Percentiles rank a stretch among this genome's conserved stretches.
phyloP scores from a whole-genome alignment of 2,329 filamentous ascomycete species.

The Torrubiellomyces zombiae region DNA sequence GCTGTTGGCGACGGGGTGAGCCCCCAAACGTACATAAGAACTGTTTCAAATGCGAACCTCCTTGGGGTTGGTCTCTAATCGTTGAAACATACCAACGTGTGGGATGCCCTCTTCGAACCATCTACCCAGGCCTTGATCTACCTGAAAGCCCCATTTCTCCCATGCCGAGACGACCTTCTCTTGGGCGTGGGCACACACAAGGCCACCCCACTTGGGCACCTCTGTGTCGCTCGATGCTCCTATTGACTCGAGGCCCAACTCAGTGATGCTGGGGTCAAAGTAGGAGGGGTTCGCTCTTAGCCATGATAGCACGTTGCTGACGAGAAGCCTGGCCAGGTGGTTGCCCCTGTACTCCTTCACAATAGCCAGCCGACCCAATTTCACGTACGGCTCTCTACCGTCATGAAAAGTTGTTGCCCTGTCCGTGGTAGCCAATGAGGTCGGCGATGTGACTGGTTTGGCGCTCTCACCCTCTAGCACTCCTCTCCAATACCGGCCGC shows the following conservation, averaged over 20 bases:
- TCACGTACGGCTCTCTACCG: constrained; percentile 59
- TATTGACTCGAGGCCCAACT: constrained; percentile 25
- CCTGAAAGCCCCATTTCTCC: constrained; percentile 53
- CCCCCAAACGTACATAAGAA: no score
- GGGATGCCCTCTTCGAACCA: constrained; percentile 77
- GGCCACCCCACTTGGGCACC: constrained; percentile 51
- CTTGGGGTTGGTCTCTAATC: constrained; percentile 21
- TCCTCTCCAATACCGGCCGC: constrained; percentile 30
- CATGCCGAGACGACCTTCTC: constrained; percentile 47
- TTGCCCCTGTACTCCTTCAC: constrained; percentile 46
- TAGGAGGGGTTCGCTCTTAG: constrained; percentile 40
- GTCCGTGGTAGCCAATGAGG: constrained; percentile 16
- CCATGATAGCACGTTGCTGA: constrained; percentile 54
- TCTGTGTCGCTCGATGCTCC: constrained; percentile 20
- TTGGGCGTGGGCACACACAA: constrained; percentile 71
- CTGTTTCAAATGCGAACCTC: constrained; percentile 9
- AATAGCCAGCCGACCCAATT: constrained; percentile 64
- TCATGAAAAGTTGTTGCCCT: constrained; percentile 36
- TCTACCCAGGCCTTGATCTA: constrained; percentile 54
- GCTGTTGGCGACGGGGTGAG: no score
- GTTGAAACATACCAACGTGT: constrained; percentile 68
- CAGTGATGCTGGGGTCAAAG: constrained; percentile 33
- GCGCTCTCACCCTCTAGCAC: constrained; percentile 10
- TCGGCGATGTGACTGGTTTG: constrained; percentile 1
- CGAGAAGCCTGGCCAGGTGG: constrained; percentile 47